Evolutionary conservation across 768 basidiomycete species (phyloP).

Genomic region (Macrolepiota dolichaula): DNA sequence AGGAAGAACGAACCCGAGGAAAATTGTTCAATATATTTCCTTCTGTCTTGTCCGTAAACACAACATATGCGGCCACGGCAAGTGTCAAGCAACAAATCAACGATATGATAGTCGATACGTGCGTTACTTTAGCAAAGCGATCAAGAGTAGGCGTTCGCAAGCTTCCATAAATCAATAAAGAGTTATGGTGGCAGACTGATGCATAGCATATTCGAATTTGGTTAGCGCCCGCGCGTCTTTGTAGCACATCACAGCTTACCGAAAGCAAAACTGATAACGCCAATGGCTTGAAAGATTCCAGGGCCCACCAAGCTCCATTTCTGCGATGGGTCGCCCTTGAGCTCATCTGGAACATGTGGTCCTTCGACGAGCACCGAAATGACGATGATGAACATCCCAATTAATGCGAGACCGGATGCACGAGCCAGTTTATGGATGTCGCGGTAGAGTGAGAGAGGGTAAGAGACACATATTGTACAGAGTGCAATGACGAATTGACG

Average conservation of each 20-base stretch:
- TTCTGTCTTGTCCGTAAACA: conserved; percentile 87
- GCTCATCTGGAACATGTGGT: conserved; percentile 63
- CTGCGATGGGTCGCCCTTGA: conserved; percentile 74
- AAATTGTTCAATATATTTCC: conserved; percentile 99
- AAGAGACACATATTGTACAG: conserved; percentile 86
- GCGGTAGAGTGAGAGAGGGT: conserved; percentile 91
- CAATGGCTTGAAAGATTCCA: conserved; percentile 91
- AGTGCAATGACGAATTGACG: conserved; percentile 88
- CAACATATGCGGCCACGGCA: conserved; percentile 80
- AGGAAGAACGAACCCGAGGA: conserved; percentile 46
- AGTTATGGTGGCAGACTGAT: conserved; percentile 94
- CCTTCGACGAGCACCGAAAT: conserved; percentile 80
- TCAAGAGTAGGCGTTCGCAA: conserved; percentile 92
- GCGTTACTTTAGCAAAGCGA: conserved; percentile 89
- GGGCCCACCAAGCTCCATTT: conserved; percentile 75
- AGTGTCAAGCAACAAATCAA: conserved; percentile 82
- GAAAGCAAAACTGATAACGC: conserved; percentile 95
- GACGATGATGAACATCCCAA: conserved; percentile 95
- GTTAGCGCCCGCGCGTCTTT: too few relatives aligned
- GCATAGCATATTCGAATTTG: conserved; percentile 2
- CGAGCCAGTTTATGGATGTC: conserved; percentile 97
- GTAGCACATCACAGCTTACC: conserved; percentile 25
- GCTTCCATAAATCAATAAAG: conserved; percentile 92
- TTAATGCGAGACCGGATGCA: conserved; percentile 85
- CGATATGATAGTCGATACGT: conserved; percentile 83